phyloP scores from a whole-genome alignment of 2,329 filamentous ascomycete genomes.

The Aspergillus calidoustus region DNA sequence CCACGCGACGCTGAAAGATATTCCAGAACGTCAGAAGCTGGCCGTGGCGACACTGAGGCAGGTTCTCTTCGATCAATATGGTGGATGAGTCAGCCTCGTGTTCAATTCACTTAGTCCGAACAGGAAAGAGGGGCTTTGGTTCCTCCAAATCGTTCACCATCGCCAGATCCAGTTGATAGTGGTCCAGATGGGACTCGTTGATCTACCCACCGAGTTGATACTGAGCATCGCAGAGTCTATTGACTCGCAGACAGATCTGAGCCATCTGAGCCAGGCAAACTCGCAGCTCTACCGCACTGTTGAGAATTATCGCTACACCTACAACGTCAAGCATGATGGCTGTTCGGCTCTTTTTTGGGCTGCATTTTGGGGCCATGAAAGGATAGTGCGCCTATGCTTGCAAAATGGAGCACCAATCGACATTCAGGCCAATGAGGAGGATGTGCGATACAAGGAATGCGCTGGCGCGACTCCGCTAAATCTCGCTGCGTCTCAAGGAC shows the following conservation, averaged over 20 bases:
- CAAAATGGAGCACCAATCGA: background rate
- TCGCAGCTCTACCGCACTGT: background rate
- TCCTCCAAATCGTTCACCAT: too few species aligned
- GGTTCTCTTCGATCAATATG: background rate
- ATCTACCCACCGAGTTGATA: background rate
- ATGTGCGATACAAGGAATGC: background rate
- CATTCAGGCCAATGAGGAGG: background rate
- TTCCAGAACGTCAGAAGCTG: conserved; percentile 14
- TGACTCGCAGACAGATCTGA: background rate
- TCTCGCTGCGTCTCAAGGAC: background rate
- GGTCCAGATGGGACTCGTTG: background rate
- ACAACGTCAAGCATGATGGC: background rate
- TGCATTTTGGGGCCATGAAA: background rate
- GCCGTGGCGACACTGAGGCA: background rate
- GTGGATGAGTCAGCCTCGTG: too few species aligned
- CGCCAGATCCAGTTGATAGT: too few species aligned
- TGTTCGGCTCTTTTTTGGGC: background rate
- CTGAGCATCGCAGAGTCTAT: background rate
- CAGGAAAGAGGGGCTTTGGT: too few species aligned
- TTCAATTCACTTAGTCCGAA: too few species aligned
- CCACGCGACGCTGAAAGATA: conserved; percentile 8
- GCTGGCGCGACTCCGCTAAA: background rate
- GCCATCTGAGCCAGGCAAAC: background rate
- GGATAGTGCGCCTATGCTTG: background rate
- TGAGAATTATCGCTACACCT: background rate